A percentile compares a stretch with the other conserved stretches of the same genome.
Evolutionary conservation across 495 filamentous ascomycete species (phyloP).

Genomic region (Staphylotrichum tortipilum): DNA sequence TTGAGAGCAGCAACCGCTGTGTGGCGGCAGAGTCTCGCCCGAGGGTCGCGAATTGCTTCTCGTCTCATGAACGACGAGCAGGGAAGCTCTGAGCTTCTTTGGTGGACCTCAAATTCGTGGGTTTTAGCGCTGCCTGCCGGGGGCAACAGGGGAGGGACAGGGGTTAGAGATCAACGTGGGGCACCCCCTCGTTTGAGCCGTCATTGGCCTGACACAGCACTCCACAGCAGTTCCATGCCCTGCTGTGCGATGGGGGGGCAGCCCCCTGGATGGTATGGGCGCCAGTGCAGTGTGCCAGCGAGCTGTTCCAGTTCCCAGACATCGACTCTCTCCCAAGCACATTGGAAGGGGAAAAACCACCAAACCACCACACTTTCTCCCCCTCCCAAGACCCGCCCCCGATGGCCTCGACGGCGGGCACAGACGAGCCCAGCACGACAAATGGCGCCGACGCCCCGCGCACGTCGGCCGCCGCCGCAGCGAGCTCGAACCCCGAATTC

Average conservation of each 20-base stretch:
- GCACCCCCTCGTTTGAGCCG: slow-evolving; percentile 1
- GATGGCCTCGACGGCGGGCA: slow-evolving; percentile 14
- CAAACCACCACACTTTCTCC: not conserved
- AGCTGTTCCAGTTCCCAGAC: no score
- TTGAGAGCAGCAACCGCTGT: not conserved
- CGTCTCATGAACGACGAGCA: no score
- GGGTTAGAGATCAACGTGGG: slow-evolving; percentile 1
- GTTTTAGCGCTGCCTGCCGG: slow-evolving; percentile 10
- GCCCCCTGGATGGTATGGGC: no score
- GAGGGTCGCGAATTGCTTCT: not conserved
- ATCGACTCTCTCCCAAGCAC: no score
- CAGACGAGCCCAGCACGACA: slow-evolving; percentile 17
- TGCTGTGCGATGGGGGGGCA: not conserved
- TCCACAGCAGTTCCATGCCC: slow-evolving; percentile 3
- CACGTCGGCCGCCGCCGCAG: slow-evolving; percentile 22
- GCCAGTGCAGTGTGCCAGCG: no score
- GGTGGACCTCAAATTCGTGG: not conserved
- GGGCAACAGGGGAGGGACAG: slow-evolving; percentile 3
- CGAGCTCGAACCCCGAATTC: slow-evolving; percentile 52
- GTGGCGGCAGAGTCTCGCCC: not conserved
- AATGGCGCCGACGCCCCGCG: slow-evolving; percentile 19
- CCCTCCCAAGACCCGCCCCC: slow-evolving; percentile 3
- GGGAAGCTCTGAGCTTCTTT: no score
- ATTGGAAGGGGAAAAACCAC: not conserved
- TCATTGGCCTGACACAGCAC: slow-evolving; percentile 8